These are phyloP conservation scores for Hemerocallis citrina DNA, from an alignment of 106 monocot genomes.

Conservation along the genomic window DNA sequence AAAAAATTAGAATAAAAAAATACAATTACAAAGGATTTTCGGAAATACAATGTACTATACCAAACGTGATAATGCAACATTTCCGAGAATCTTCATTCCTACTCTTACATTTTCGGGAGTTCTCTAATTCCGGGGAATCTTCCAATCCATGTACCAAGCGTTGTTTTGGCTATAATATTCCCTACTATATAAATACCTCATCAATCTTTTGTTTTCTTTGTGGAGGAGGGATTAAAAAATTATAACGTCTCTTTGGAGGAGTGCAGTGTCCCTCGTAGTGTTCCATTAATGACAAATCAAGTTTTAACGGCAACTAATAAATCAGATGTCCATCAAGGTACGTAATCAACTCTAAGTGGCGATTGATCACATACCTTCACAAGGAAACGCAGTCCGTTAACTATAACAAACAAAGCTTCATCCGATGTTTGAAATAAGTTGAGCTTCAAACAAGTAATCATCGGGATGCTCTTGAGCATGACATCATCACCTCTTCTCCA, in stretches of 20 bases:
- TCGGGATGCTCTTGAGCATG: constrained; percentile 44
- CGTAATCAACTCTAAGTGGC: constrained; percentile 60
- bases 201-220: too few relatives aligned
- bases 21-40: too few relatives aligned
- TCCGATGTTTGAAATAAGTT: too few relatives aligned
- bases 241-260: constrained; percentile 45
- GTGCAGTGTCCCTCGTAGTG: constrained; percentile 75
- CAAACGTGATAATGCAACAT: too few relatives aligned
- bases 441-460: constrained; percentile 17
- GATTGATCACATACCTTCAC: constrained; percentile 51
- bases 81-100: too few relatives aligned
- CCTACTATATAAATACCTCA: too few relatives aligned
- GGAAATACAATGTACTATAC: too few relatives aligned
- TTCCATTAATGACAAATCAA: constrained; percentile 57
- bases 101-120: too few relatives aligned
- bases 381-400: not conserved
- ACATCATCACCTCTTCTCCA: constrained; percentile 28
- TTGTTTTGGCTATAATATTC: too few relatives aligned
- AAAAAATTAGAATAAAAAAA: too few relatives aligned
- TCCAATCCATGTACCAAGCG: too few relatives aligned
- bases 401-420: not conserved
- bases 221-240: constrained; percentile 69
- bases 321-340: constrained; percentile 62
- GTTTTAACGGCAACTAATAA: constrained; percentile 47
- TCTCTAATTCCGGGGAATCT: too few relatives aligned